Conservation (phyloP, 441 rosid species). For the Erysimum cheiri region DNA sequence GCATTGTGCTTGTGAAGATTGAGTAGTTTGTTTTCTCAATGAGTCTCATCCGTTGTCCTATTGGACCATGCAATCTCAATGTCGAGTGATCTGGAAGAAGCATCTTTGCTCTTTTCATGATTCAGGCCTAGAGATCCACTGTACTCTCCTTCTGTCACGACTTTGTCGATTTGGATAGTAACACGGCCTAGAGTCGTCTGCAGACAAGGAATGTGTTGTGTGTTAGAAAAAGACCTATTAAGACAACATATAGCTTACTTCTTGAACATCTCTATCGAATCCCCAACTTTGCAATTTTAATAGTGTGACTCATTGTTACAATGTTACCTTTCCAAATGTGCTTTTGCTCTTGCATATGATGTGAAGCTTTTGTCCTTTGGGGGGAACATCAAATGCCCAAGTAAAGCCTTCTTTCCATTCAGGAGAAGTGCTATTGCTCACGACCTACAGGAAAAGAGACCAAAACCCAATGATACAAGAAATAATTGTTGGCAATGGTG, state of each 20-base stretch:
- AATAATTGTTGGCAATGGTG: slow-evolving; percentile 2
- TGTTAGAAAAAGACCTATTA: slow-evolving; percentile 10
- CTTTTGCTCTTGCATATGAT: slow-evolving; percentile 92
- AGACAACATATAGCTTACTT: not conserved
- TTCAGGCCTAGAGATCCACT: slow-evolving; percentile 73
- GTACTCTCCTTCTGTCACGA: slow-evolving; percentile 57
- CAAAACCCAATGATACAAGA: not conserved
- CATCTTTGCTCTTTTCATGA: slow-evolving; percentile 68
- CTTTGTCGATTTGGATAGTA: slow-evolving; percentile 90
- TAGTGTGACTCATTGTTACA: slow-evolving; percentile 12
- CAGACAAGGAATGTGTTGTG: slow-evolving; percentile 30
- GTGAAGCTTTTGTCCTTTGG: slow-evolving; percentile 94
- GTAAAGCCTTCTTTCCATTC: slow-evolving; percentile 94
- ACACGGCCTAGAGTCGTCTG: slow-evolving; percentile 86
- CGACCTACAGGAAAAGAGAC: slow-evolving; percentile 56
- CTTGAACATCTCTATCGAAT: slow-evolving; percentile 4
- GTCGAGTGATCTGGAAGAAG: slow-evolving; percentile 75
- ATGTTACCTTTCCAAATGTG: slow-evolving; percentile 85
- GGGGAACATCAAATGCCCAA: slow-evolving; percentile 95
- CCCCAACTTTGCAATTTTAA: slow-evolving; percentile 6
- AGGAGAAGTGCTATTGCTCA: slow-evolving; percentile 69
- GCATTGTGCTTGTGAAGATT: slow-evolving; percentile 31
- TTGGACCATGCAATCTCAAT: slow-evolving; percentile 84
- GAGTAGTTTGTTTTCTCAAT: slow-evolving; percentile 22
- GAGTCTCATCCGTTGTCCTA: slow-evolving; percentile 52